Evolutionary conservation across 2,329 filamentous ascomycete genomes (phyloP).

Genomic region (Aspergillus unguis): DNA sequence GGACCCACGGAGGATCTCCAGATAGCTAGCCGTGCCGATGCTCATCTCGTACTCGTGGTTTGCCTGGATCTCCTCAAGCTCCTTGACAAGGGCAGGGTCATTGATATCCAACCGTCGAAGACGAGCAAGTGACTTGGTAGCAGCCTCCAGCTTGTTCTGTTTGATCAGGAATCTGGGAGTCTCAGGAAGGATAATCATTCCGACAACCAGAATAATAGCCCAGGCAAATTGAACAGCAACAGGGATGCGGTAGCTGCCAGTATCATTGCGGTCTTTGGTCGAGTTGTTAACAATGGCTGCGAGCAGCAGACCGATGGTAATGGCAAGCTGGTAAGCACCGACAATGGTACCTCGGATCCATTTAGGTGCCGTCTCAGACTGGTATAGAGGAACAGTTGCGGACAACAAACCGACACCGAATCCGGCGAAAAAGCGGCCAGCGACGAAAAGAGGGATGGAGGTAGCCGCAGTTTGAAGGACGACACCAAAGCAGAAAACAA

Average conservation of each 20-base stretch:
- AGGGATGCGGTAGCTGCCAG: slow-evolving; percentile 71
- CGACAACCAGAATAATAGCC: slow-evolving; percentile 68
- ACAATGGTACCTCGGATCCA: slow-evolving; percentile 75
- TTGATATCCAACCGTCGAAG: slow-evolving; percentile 66
- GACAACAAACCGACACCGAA: slow-evolving; percentile 73
- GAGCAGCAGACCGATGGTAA: slow-evolving; percentile 72
- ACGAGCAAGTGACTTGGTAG: slow-evolving; percentile 59
- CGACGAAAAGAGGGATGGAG: slow-evolving; percentile 41
- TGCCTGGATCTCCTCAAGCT: slow-evolving; percentile 79
- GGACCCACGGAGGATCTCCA: slow-evolving; percentile 35
- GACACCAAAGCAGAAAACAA: slow-evolving; percentile 36
- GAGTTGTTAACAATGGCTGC: slow-evolving; percentile 71
- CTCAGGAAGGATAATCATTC: slow-evolving; percentile 74
- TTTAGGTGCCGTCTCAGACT: slow-evolving; percentile 71
- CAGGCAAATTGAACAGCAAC: slow-evolving; percentile 76
- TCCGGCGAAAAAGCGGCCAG: slow-evolving; percentile 49
- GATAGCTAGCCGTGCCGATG: slow-evolving; percentile 35
- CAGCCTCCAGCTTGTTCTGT: slow-evolving; percentile 63
- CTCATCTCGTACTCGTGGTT: slow-evolving; percentile 78
- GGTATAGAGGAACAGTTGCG: slow-evolving; percentile 67
- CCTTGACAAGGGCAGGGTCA: slow-evolving; percentile 68
- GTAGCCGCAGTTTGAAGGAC: slow-evolving; percentile 32
- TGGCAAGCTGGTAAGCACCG: slow-evolving; percentile 75
- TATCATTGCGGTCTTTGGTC: slow-evolving; percentile 60
- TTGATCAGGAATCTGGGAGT: slow-evolving; percentile 82